A percentile compares a stretch with the other conserved stretches of the same genome.
phyloP scores from a whole-genome alignment of 805 yeast species.

The Hanseniaspora occidentalis region DNA sequence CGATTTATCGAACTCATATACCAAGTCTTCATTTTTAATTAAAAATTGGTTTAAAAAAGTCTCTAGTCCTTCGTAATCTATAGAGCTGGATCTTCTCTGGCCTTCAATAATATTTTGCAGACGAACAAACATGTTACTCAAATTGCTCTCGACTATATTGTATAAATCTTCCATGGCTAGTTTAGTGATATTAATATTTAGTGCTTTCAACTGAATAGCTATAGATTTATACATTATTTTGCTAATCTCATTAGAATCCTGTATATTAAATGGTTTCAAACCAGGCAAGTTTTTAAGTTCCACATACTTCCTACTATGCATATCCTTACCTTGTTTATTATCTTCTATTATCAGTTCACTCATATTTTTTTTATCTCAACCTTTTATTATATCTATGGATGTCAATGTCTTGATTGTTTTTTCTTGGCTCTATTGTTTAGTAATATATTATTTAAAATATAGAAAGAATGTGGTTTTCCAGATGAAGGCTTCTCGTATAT shows the following conservation, averaged over 20 bases:
- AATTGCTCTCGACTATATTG: slow-evolving; percentile 23
- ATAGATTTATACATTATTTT: slow-evolving; percentile 22
- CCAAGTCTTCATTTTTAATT: slow-evolving; percentile 29
- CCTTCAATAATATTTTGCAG: slow-evolving; percentile 40
- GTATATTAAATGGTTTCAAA: not conserved
- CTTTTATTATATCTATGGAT: too few relatives aligned
- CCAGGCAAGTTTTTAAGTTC: not conserved
- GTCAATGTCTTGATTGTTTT: too few relatives aligned
- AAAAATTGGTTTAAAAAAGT: slow-evolving; percentile 32
- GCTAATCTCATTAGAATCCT: slow-evolving; percentile 4
- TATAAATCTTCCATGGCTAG: slow-evolving; percentile 30
- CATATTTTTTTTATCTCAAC: too few relatives aligned
- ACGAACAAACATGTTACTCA: slow-evolving; percentile 28
- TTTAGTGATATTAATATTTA: slow-evolving; percentile 20
- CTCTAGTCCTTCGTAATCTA: slow-evolving; percentile 35
- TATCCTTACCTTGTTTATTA: too few relatives aligned
- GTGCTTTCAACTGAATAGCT: slow-evolving; percentile 24
- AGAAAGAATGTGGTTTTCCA: too few relatives aligned
- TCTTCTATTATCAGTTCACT: too few relatives aligned
- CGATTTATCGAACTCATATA: slow-evolving; percentile 23
- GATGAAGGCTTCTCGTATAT: too few relatives aligned
- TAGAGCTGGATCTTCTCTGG: slow-evolving; percentile 48
- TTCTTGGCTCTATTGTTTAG: too few relatives aligned
- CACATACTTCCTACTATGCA: too few relatives aligned
- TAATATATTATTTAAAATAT: too few relatives aligned